Evolutionary conservation across 495 filamentous ascomycete genomes (phyloP).

Genomic region (Xylaria telfairii): DNA sequence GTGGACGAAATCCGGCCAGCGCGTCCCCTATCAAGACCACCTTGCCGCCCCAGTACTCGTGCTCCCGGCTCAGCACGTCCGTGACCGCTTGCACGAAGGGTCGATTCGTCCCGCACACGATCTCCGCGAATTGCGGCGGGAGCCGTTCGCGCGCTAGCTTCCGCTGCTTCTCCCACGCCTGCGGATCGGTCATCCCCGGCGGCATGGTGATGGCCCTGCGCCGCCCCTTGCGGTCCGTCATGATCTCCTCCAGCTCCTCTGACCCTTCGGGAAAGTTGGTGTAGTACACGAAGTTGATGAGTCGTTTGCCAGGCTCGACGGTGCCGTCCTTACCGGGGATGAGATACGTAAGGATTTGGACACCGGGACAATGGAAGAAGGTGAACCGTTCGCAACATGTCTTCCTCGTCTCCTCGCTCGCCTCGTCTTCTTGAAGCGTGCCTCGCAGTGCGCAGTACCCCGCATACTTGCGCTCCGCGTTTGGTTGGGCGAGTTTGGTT

Average conservation of each 20-base stretch:
- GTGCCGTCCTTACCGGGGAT: conserved; percentile 59
- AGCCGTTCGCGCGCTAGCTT: conserved; percentile 47
- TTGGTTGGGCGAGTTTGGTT: conserved; percentile 52
- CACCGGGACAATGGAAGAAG: conserved; percentile 52
- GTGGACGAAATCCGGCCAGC: conserved; percentile 61
- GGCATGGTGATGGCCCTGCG: conserved; percentile 56
- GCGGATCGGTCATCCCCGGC: conserved; percentile 50
- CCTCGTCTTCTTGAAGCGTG: conserved; percentile 52
- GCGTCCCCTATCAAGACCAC: conserved; percentile 64
- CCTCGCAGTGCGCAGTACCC: conserved; percentile 64
- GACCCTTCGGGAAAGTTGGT: conserved; percentile 56
- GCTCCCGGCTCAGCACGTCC: conserved; percentile 53
- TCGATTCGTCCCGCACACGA: conserved; percentile 51
- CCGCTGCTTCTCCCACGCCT: conserved; percentile 53
- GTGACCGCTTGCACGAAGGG: conserved; percentile 65
- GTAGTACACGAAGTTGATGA: conserved; percentile 66
- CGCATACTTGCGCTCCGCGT: conserved; percentile 57
- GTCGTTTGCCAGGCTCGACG: conserved; percentile 51
- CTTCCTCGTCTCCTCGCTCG: conserved; percentile 35
- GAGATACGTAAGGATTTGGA: conserved; percentile 58
- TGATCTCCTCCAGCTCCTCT: conserved; percentile 53
- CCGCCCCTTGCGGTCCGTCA: conserved; percentile 59
- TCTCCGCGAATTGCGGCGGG: conserved; percentile 60
- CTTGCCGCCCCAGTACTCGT: conserved; percentile 55
- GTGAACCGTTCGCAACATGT: conserved; percentile 43